Evolutionary conservation across 2,329 filamentous ascomycete genomes (phyloP).

Genomic region (Parafenestella ontariensis): DNA sequence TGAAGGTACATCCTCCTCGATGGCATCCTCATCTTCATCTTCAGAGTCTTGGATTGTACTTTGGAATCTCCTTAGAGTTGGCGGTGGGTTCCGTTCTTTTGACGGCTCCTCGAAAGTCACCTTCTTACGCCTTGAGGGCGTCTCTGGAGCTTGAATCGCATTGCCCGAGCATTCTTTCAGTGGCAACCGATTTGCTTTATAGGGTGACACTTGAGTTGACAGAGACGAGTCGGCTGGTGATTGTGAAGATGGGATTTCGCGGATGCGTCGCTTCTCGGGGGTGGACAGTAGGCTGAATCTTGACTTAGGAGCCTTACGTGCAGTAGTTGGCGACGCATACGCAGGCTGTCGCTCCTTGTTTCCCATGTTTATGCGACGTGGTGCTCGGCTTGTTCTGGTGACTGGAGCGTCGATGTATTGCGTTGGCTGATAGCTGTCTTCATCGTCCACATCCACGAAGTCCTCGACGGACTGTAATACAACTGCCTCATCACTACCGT

Average conservation of each 20-base stretch:
- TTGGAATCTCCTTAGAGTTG: constrained; percentile 31
- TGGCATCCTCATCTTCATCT: constrained; percentile 36
- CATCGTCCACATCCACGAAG: constrained; percentile 12
- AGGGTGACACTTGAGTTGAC: constrained; percentile 35
- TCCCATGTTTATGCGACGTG: constrained; percentile 7
- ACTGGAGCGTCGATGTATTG: constrained; percentile 33
- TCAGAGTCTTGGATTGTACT: constrained; percentile 44
- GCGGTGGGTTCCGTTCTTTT: constrained; percentile 16
- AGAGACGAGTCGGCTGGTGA: constrained; percentile 41
- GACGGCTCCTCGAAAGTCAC: constrained; percentile 33
- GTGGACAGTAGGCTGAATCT: constrained; percentile 42
- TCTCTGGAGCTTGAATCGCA: constrained; percentile 17
- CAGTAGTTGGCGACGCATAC: neutral
- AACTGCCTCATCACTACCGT: neutral
- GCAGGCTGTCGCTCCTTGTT: neutral
- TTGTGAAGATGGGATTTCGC: constrained; percentile 47
- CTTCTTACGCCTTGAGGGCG: constrained; percentile 40
- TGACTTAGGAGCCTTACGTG: constrained; percentile 13
- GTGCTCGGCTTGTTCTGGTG: constrained; percentile 16
- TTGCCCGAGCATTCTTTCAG: constrained; percentile 24
- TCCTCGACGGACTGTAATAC: constrained; percentile 13
- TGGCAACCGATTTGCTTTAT: constrained; percentile 21
- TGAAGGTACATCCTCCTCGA: constrained; percentile 22
- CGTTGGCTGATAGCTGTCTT: constrained; percentile 38
- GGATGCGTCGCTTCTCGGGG: constrained; percentile 38